Evolutionary conservation across 148 eudicot species (phyloP).

Genomic region (Fagopyrum homotropicum): DNA sequence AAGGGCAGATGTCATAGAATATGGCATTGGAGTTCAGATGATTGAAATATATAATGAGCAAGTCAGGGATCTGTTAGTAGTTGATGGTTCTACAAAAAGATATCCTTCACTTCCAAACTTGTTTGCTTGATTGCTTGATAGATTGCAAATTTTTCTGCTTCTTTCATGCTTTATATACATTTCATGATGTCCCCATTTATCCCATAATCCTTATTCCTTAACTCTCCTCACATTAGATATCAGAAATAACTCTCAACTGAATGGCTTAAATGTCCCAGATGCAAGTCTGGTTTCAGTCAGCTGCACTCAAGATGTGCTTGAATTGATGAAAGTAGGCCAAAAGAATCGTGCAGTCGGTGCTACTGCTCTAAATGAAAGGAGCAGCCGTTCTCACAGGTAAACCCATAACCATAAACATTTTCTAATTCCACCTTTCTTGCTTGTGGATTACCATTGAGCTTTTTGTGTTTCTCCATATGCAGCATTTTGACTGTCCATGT

Average conservation of each 20-base stretch:
- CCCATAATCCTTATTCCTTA: constrained; percentile 31
- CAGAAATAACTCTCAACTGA: constrained; percentile 79
- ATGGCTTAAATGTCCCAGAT: constrained; percentile 96
- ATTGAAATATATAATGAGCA: constrained; percentile 97
- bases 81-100: constrained; percentile 74
- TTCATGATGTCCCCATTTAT: background rate
- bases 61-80: constrained; percentile 84
- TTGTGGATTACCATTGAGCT: background rate
- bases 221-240: constrained; percentile 64
- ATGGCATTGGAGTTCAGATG: constrained; percentile 93
- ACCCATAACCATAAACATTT: background rate
- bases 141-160: background rate
- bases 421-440: background rate
- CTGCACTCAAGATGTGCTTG: constrained; percentile 80
- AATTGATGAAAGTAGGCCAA: constrained; percentile 77
- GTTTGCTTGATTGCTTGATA: background rate
- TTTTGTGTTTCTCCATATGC: constrained; percentile 15
- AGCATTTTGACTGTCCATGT: constrained; percentile 92
- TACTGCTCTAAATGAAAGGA: constrained; percentile 89
- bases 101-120: constrained; percentile 49
- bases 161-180: background rate
- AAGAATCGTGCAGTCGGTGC: constrained; percentile 97
- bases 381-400: constrained; percentile 96
- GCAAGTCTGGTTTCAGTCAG: constrained; percentile 75
- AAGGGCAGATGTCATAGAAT: constrained; percentile 53